Percentiles rank a stretch among this genome's conserved stretches.
These are phyloP conservation scores for Psilocybe subaeruginosa DNA, from an alignment of 768 basidiomycete genomes.

Conservation along the genomic window DNA sequence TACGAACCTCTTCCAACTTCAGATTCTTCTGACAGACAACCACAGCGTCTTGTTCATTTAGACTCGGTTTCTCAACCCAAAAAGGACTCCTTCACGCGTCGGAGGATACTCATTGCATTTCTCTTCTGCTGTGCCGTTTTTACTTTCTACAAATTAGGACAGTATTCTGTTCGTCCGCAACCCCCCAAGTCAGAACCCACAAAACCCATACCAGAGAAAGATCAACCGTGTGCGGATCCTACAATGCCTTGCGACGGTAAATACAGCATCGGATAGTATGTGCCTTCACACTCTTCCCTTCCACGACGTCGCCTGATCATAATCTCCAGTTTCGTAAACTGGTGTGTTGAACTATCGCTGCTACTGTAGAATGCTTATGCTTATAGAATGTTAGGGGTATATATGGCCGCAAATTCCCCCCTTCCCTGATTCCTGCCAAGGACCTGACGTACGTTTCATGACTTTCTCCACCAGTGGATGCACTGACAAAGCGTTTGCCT, in stretches of 20 bases:
- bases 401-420: constrained; percentile 91
- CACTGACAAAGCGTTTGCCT: neutral
- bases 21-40: constrained; percentile 8
- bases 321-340: constrained; percentile 70
- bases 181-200: constrained; percentile 4
- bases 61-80: constrained; percentile 3
- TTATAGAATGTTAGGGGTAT: constrained; percentile 71
- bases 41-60: constrained; percentile 10
- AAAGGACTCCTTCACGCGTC: constrained; percentile 28
- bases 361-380: neutral
- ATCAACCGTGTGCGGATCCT: constrained; percentile 14
- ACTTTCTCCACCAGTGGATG: constrained; percentile 4
- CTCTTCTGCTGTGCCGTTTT: constrained; percentile 40
- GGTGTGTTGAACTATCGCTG: constrained; percentile 39
- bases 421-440: constrained; percentile 77
- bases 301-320: constrained; percentile 4
- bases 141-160: constrained; percentile 45
- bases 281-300: constrained; percentile 17
- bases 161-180: constrained; percentile 33
- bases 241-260: constrained; percentile 54
- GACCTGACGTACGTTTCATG: constrained; percentile 76
- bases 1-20: constrained; percentile 27
- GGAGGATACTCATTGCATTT: constrained; percentile 35
- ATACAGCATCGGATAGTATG: constrained; percentile 83
- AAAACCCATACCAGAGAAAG: constrained; percentile 14